Conservation (phyloP, 805 yeast species). For the Candida railenensis region DNA sequence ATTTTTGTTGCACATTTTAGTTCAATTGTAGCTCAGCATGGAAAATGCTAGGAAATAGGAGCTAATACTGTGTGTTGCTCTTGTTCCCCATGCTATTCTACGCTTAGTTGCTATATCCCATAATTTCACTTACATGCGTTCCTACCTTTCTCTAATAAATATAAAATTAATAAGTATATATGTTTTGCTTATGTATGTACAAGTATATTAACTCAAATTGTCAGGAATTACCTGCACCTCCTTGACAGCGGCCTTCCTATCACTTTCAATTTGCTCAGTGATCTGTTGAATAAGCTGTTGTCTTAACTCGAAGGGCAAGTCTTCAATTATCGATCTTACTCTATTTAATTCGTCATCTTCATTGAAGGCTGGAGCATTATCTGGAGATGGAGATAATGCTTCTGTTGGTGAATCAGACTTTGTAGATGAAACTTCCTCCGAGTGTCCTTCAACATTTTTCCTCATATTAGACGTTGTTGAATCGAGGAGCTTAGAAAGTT, state of each 20-base stretch:
- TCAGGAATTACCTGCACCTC: conserved; percentile 3
- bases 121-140: no score
- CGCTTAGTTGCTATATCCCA: no score
- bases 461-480: conserved; percentile 21
- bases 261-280: conserved; percentile 13
- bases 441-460: conserved; percentile 7
- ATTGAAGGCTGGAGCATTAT: conserved; percentile 14
- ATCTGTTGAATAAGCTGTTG: conserved; percentile 28
- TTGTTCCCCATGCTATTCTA: no score
- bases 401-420: conserved; percentile 22
- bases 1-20: no score
- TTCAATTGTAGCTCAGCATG: no score
- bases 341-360: conserved; percentile 12
- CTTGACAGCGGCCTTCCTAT: conserved; percentile 1
- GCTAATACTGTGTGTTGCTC: no score
- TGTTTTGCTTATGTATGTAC: background rate
- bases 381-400: conserved; percentile 8
- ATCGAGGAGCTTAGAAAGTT: conserved; percentile 39
- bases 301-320: conserved; percentile 33
- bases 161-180: background rate
- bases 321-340: conserved; percentile 32
- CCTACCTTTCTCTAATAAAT: conserved; percentile 2
- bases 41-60: no score
- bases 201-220: conserved; percentile 2
- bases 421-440: conserved; percentile 19